Evolutionary conservation across 1,284 basidiomycete genomes (phyloP).

Genomic region (Moesziomyces globuligerus): DNA sequence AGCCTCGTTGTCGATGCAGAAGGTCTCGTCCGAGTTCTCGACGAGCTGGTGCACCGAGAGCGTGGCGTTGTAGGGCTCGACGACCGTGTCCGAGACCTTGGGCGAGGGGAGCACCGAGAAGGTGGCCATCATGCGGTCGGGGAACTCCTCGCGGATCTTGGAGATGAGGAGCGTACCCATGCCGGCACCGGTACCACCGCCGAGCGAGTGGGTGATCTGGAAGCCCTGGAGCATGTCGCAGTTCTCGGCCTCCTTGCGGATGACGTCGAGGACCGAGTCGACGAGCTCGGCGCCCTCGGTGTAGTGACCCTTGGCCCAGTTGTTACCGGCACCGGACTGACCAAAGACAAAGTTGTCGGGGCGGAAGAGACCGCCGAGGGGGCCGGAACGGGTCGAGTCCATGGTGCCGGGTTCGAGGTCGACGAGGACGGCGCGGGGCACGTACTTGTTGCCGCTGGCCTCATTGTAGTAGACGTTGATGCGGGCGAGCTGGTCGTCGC

Average conservation of each 20-base stretch:
- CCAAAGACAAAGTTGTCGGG: slow-evolving; percentile 79
- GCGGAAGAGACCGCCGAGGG: slow-evolving; percentile 80
- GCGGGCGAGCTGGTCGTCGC: slow-evolving; percentile 95
- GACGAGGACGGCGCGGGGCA: slow-evolving; percentile 89
- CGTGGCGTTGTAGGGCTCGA: slow-evolving; percentile 93
- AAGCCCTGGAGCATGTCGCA: slow-evolving; percentile 93
- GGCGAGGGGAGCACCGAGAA: slow-evolving; percentile 92
- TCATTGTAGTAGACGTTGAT: slow-evolving; percentile 72
- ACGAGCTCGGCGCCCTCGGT: slow-evolving; percentile 80
- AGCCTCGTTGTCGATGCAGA: slow-evolving; percentile 94
- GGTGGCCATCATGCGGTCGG: slow-evolving; percentile 87
- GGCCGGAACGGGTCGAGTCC: slow-evolving; percentile 75
- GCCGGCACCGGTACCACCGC: slow-evolving; percentile 76
- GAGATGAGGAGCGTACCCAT: slow-evolving; percentile 64
- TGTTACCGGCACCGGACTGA: slow-evolving; percentile 84
- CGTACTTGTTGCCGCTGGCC: slow-evolving; percentile 76
- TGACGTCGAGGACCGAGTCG: slow-evolving; percentile 77
- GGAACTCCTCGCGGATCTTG: slow-evolving; percentile 68
- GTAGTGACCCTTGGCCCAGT: slow-evolving; percentile 80
- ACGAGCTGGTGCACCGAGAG: slow-evolving; percentile 90
- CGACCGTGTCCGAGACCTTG: slow-evolving; percentile 93
- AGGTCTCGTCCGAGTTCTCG: slow-evolving; percentile 85
- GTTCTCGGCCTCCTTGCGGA: slow-evolving; percentile 72
- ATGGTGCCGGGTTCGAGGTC: slow-evolving; percentile 92
- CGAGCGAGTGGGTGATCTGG: slow-evolving; percentile 90